These are phyloP conservation scores for Stropharia rugosoannulata DNA, from an alignment of 768 basidiomycete genomes.

Conservation along the genomic window DNA sequence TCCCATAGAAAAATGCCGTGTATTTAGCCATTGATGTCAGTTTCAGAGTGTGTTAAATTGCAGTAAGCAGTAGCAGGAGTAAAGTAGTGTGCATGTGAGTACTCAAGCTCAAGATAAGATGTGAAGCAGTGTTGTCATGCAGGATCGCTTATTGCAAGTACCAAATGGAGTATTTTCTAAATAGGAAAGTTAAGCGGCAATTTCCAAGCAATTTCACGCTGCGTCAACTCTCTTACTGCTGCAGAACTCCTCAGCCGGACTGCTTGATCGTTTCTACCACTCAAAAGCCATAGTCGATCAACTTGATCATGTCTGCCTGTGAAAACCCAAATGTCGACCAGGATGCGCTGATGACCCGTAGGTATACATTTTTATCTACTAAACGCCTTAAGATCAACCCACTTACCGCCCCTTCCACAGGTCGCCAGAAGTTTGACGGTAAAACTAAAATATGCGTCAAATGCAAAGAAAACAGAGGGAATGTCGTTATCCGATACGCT, in stretches of 20 bases:
- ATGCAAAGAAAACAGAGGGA: constrained; percentile 66
- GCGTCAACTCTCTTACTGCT: not conserved
- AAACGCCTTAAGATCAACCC: constrained; percentile 1
- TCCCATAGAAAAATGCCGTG: constrained; percentile 85
- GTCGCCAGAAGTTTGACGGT: constrained; percentile 60
- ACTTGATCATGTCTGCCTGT: constrained; percentile 40
- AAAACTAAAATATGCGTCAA: constrained; percentile 69
- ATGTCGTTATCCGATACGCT: constrained; percentile 73
- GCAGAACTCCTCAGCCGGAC: too few species aligned
- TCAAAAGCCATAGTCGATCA: not conserved
- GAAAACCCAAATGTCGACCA: constrained; percentile 60
- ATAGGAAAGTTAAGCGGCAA: not conserved
- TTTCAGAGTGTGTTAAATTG: not conserved
- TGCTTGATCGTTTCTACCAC: not conserved
- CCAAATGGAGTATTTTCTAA: not conserved
- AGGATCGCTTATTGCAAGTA: too few species aligned
- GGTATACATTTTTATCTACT: constrained; percentile 20
- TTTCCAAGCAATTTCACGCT: not conserved
- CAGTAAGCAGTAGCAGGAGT: too few species aligned
- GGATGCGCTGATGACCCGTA: constrained; percentile 70
- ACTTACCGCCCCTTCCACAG: constrained; percentile 37
- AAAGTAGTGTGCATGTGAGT: too few species aligned
- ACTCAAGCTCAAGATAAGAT: too few species aligned
- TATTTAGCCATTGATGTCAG: not conserved
- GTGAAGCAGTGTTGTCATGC: too few species aligned